phyloP scores from a whole-genome alignment of 176 grass and related monocot genomes.

The Ampelocalamus luodianensis region DNA sequence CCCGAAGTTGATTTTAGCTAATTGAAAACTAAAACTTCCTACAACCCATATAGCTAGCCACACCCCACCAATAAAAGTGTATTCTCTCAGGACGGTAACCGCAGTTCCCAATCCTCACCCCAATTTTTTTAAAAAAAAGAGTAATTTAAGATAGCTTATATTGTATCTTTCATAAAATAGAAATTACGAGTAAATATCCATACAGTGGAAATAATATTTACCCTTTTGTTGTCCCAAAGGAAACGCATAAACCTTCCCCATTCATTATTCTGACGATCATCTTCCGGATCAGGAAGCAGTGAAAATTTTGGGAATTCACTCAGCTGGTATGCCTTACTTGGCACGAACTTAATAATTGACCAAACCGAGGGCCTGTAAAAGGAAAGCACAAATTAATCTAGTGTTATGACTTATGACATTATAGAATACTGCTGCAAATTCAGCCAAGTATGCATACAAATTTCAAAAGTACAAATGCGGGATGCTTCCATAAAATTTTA shows the following conservation, averaged over 20 bases:
- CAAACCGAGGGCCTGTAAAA: conserved; percentile 55
- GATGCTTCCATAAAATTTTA: neutral
- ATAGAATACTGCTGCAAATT: conserved; percentile 8
- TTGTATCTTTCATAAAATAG: conserved; percentile 13
- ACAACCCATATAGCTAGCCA: conserved; percentile 21
- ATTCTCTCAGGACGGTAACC: neutral
- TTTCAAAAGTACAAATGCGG: neutral
- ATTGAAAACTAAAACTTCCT: conserved; percentile 29
- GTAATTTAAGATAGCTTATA: conserved; percentile 5
- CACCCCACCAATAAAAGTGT: conserved; percentile 15
- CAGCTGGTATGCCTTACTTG: conserved; percentile 33
- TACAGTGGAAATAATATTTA: conserved; percentile 31
- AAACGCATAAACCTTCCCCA: conserved; percentile 62
- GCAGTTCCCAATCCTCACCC: neutral
- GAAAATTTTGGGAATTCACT: conserved; percentile 48
- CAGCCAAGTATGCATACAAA: conserved; percentile 17
- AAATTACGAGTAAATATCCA: conserved; percentile 13
- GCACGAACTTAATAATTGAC: conserved; percentile 52
- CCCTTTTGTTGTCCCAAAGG: conserved; percentile 53
- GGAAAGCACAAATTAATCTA: conserved; percentile 24
- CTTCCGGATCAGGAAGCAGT: conserved; percentile 64
- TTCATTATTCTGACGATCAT: conserved; percentile 53
- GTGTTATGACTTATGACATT: neutral
- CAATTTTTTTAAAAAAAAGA: neutral
- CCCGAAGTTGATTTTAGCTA: neutral